Evolutionary conservation across 768 basidiomycete species (phyloP), one percentile per base, ranked within the genome.

Genomic region (Suillus ampliporus): DNA sequence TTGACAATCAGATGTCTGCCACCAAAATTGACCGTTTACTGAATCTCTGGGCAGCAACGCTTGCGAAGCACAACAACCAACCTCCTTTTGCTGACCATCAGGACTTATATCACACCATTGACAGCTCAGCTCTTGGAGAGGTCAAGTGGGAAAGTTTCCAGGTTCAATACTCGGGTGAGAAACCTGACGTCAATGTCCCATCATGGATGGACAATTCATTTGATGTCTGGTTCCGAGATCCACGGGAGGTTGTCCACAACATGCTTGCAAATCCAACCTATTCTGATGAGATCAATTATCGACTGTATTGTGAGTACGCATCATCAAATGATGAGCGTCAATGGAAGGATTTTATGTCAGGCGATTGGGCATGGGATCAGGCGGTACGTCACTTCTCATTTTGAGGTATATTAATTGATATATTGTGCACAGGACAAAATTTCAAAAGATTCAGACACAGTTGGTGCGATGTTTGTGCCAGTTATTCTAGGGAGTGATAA

Each of bases 281-380:
- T 41, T 56, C 47, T 5, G 57, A 62, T 9, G 66, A 67, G 31
- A 64, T 73, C 23, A 67, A 76, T 62, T 62, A 56, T n/a, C 35
- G 43, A 40, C 69, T 66, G 2, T 66, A 47, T 54, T 46, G 40
- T 8, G 64, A 71, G 37, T 66, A 56, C 23, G 58, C 0, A 51
- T 44, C 38, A 9, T 35, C 64, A 9, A 61, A 57, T 4, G 40
- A 62, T 3, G 38, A 61, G 7, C 61, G 62, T 2, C 64, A 61
- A 26, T 70, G 41, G 31, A 43, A 43, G 43, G 69, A 69, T 46
- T 68, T 63, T 28, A 69, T 77, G 65, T 74, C 72, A 2, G 74
- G 69, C 4, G 60, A 73, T 17, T 76, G 72, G 75, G 71, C 65
- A 2, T 75, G 70, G 71, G 35, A 65, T 17, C 68, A 74, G 56